Percentiles rank a stretch among this genome's conserved stretches.
phyloP scores from a whole-genome alignment of 768 basidiomycete species.

The Paxillus ammoniavirescens region DNA sequence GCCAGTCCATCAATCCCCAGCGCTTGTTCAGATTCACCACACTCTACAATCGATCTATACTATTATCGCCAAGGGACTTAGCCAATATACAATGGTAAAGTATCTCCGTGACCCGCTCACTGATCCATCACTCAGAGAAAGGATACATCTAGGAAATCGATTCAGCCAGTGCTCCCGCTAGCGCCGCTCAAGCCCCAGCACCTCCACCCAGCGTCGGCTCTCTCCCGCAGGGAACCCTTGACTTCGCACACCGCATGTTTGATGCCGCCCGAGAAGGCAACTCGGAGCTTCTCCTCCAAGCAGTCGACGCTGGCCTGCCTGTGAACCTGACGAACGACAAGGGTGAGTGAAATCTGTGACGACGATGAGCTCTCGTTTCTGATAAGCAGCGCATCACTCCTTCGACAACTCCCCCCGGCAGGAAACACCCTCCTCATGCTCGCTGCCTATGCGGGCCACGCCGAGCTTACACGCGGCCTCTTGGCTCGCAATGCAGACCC shows the following conservation, averaged over 20 bases:
- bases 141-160: background rate
- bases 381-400: background rate
- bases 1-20: background rate
- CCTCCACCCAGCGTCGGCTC: slow-evolving; percentile 1
- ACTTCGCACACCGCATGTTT: slow-evolving; percentile 69
- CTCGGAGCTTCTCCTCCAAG: slow-evolving; percentile 49
- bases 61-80: too few species aligned
- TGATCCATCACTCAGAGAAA: slow-evolving; percentile 12
- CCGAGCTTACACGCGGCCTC: slow-evolving; percentile 49
- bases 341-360: slow-evolving; percentile 37
- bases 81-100: too few species aligned
- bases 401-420: slow-evolving; percentile 17
- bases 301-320: slow-evolving; percentile 68
- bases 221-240: slow-evolving; percentile 38
- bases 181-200: background rate
- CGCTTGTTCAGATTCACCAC: background rate
- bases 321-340: slow-evolving; percentile 70
- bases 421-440: slow-evolving; percentile 83
- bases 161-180: background rate
- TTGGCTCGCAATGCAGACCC: slow-evolving; percentile 60
- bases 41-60: too few species aligned
- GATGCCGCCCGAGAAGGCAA: slow-evolving; percentile 68
- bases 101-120: too few species aligned
- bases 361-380: background rate
- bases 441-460: slow-evolving; percentile 69